phyloP scores from a whole-genome alignment of 108 stramenopile species.

The Nitzschia inconspicua region DNA sequence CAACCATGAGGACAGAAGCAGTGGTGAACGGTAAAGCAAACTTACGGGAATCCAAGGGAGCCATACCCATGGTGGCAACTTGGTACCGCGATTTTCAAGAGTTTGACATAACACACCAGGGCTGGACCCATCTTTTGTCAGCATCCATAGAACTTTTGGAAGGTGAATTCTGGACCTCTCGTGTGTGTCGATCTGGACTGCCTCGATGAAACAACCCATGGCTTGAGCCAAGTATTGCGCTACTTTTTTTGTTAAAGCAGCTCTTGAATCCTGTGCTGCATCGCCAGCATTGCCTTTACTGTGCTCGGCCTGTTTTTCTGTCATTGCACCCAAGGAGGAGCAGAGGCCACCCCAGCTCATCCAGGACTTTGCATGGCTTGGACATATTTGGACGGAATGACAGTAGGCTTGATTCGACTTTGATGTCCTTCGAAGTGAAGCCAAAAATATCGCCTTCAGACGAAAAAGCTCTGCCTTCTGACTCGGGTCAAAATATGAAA shows the following conservation, averaged over 20 bases:
- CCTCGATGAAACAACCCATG: constrained; percentile 93
- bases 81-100: constrained; percentile 60
- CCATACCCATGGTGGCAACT: constrained; percentile 91
- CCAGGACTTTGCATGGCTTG: constrained; percentile 87
- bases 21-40: too few species aligned
- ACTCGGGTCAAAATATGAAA: constrained; percentile 82
- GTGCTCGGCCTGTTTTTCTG: constrained; percentile 47
- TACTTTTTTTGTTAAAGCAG: constrained; percentile 61
- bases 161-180: constrained; percentile 82
- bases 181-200: constrained; percentile 64
- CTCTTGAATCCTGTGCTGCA: constrained; percentile 27
- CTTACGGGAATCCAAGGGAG: constrained; percentile 92
- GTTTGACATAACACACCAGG: constrained; percentile 75
- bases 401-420: constrained; percentile 91
- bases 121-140: constrained; percentile 74
- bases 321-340: constrained; percentile 49
- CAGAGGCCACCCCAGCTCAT: constrained; percentile 92
- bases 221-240: constrained; percentile 87
- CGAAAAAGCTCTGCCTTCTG: constrained; percentile 93
- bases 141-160: constrained; percentile 85
- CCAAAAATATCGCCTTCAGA: constrained; percentile 82
- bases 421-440: constrained; percentile 59
- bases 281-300: constrained; percentile 14
- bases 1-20: too few species aligned
- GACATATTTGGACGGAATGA: constrained; percentile 89